Percentiles rank a stretch among this genome's conserved stretches.
These are phyloP conservation scores for Meyerozyma elateridarum DNA, from an alignment of 1,139 yeast species.

Conservation along the genomic window DNA sequence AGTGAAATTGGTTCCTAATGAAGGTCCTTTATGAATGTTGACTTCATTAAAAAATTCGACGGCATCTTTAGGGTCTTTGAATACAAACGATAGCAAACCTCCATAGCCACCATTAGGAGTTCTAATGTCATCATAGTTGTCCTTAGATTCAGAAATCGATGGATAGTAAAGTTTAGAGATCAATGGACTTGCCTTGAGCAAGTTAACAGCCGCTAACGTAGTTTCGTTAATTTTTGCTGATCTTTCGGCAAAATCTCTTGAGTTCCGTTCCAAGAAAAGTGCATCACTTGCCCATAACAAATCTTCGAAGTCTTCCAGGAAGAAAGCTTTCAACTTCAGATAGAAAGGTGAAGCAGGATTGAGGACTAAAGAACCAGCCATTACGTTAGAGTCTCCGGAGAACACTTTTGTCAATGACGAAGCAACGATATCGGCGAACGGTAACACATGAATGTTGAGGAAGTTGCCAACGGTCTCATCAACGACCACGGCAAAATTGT, in stretches of 20 bases:
- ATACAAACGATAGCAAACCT: conserved; percentile 76
- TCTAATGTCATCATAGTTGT: conserved; percentile 67
- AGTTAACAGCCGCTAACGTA: conserved; percentile 52
- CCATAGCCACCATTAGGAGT: conserved; percentile 85
- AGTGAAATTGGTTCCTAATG: conserved; percentile 90
- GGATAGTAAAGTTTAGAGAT: conserved; percentile 74
- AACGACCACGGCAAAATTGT: conserved; percentile 71
- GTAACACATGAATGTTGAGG: conserved; percentile 75
- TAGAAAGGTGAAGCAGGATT: conserved; percentile 64
- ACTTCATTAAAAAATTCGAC: conserved; percentile 70
- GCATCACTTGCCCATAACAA: conserved; percentile 92
- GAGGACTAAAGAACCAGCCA: conserved; percentile 86
- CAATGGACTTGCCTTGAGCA: conserved; percentile 40
- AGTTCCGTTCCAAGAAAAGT: conserved; percentile 83
- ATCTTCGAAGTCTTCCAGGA: conserved; percentile 62
- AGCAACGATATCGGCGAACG: conserved; percentile 79
- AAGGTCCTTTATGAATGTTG: conserved; percentile 84
- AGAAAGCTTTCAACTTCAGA: conserved; percentile 44
- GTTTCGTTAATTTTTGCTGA: conserved; percentile 65
- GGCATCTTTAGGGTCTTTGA: conserved; percentile 64
- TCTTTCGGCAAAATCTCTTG: conserved; percentile 77
- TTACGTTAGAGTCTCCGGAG: conserved; percentile 91
- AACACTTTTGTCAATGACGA: conserved; percentile 89
- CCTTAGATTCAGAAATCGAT: conserved; percentile 45
- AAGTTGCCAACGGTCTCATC: conserved; percentile 95